Evolutionary conservation across 176 grass and related monocot genomes (phyloP), one percentile per base, ranked within the genome.

Genomic region (Areca catechu): DNA sequence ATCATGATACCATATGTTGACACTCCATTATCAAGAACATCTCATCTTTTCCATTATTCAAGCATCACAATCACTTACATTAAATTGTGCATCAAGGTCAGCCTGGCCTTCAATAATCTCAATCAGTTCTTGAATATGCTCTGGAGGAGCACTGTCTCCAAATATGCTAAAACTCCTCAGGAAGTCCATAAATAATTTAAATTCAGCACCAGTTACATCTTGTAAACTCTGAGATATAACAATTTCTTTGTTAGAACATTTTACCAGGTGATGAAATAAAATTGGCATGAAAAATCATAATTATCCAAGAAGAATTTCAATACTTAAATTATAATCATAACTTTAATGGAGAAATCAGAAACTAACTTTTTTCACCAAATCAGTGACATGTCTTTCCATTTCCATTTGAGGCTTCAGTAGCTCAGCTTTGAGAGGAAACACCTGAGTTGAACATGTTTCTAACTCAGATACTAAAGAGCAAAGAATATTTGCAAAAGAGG

Each of bases 31-130:
- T 43, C 34, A 43, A 43, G 34, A 12, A 43, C 34, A 43, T 43
- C 10, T 43, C 34, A 52, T 19, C 20, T 4, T 12, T 16, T 25
- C 23, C 22, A 2, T 20, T 5, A 28, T 9, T 53, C 21, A 4
- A 51, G 19, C 18, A 62, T 53, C 20, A 27, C 58, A 29, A 63
- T 68, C 54, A 79, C 83, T 97, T 77, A 98, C 94, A 67, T 93
- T 72, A 19, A 98, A 98, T 69, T 98, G 84, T 51, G 81, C 76
- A 78, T 92, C 88, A 7, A 98, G 81, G 52, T 98, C 94, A 63
- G 94, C 94, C 60, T 98, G 94, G 66, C 68, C 87, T 98, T 98
- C 81, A 75, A 98, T 93, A 62, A 98, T 89, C 75, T 98, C 94
- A 78, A 98, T 89, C 62, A 98, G 71, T 79, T 98, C 94, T 70